These are phyloP conservation scores for Oropetium thomaeum DNA, from an alignment of 176 grass and related monocot species.

Conservation along the genomic window DNA sequence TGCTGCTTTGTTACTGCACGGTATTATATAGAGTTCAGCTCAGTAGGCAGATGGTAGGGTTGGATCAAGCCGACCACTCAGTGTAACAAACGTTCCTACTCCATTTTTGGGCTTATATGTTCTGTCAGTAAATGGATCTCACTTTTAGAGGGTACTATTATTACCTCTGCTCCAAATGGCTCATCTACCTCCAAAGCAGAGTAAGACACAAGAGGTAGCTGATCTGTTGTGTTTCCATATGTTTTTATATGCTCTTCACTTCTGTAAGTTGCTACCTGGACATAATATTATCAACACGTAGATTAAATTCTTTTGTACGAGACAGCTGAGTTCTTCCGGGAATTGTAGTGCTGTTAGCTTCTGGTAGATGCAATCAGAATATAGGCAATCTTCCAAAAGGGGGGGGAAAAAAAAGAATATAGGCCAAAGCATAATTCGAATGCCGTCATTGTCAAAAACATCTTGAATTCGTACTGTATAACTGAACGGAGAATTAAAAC, in stretches of 20 bases:
- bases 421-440: not conserved
- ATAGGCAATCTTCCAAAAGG: too few relatives aligned
- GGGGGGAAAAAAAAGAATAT: too few relatives aligned
- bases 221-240: conserved; percentile 26
- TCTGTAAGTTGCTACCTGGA: conserved; percentile 26
- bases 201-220: conserved; percentile 31
- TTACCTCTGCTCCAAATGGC: conserved; percentile 31
- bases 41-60: conserved; percentile 47
- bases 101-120: conserved; percentile 32
- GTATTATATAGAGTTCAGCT: conserved; percentile 44
- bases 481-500: not conserved
- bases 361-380: not conserved
- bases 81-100: conserved; percentile 21
- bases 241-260: not conserved
- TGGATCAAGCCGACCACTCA: conserved; percentile 43
- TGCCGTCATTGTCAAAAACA: not conserved
- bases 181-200: conserved; percentile 47
- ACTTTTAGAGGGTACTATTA: conserved; percentile 31
- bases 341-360: not conserved
- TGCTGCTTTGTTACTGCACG: not conserved
- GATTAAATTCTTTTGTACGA: conserved; percentile 27
- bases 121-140: conserved; percentile 52
- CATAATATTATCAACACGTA: conserved; percentile 35
- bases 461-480: not conserved
- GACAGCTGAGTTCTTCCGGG: not conserved